Evolutionary conservation across 495 filamentous ascomycete genomes (phyloP), one percentile per base, ranked within the genome.

Genomic region (Glarea lozoyensis): DNA sequence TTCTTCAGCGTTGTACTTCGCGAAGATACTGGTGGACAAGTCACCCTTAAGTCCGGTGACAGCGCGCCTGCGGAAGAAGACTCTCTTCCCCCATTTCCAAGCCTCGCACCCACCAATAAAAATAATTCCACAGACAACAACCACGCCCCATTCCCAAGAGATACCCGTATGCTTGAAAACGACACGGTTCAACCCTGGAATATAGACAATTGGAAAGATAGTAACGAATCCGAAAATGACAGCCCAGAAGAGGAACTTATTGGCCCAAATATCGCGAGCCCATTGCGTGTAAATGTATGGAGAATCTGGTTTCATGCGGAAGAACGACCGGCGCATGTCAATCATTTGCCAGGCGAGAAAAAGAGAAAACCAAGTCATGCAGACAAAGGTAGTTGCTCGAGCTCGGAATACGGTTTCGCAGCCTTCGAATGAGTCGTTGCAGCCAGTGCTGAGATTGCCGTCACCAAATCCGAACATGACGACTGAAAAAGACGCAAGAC

Each of bases 261-360:
- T 87, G 49, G 73, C 64, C 79, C 81, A 84, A 52, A 84, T 65
- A 49, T 83, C 80, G 35, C 57, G 46, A 58, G 70, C 67, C 72
- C 76, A 77, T 48, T 75, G 67, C 16, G 71, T 76, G 38, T 65
- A 72, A 52, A 67, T 67, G 20, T 50, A 57, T 47, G 65, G 70
- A 34, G 66, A 71, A 24, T 60, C 64, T 5, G 78, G 72, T 47
- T 78, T 70, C 75, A 82, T 81, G 39, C 66, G 61, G 67, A 85
- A 86, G 59, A 86, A 78, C 39, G 70, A 75, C 33, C 75, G 73
- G 3, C 79, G 78, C 50, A 84, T 67, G 49, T 82, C 64, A 21
- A 83, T 70, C 70, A 82, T 79, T 56, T 84, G 79, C 81, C 82
- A 84, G 2, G 82, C 82, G 18, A 82, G 67, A 61, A 86, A 81